A percentile compares a stretch with the other conserved stretches of the same genome.
Evolutionary conservation across 2,329 filamentous ascomycete genomes (phyloP).

Genomic region (Fusarium paranaense): DNA sequence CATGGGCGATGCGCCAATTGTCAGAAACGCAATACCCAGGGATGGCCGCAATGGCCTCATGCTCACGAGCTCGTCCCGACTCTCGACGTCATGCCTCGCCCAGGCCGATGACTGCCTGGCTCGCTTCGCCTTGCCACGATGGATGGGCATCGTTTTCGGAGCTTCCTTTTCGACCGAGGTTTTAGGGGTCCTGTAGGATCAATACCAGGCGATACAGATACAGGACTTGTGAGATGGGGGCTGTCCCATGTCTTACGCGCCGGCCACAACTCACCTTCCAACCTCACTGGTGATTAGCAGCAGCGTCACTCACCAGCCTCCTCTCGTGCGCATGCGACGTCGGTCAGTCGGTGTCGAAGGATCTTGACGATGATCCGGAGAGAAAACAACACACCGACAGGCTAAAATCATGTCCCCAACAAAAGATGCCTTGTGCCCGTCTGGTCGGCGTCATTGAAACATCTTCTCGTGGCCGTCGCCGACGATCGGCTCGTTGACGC

Average conservation of each 20-base stretch:
- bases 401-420: slow-evolving; percentile 21
- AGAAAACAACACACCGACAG: slow-evolving; percentile 20
- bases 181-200: slow-evolving; percentile 23
- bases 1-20: slow-evolving; percentile 28
- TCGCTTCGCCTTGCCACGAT: slow-evolving; percentile 15
- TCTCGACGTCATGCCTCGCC: slow-evolving; percentile 33
- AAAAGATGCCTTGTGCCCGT: slow-evolving; percentile 6
- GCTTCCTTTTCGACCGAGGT: slow-evolving; percentile 33
- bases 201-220: slow-evolving; percentile 7
- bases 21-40: slow-evolving; percentile 5
- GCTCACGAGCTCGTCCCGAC: slow-evolving; percentile 13
- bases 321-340: slow-evolving; percentile 8
- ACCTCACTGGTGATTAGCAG: slow-evolving; percentile 17
- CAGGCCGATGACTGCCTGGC: slow-evolving; percentile 13
- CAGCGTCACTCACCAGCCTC: slow-evolving; percentile 16
- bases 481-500: slow-evolving; percentile 34
- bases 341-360: slow-evolving; percentile 14
- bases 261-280: slow-evolving; percentile 20
- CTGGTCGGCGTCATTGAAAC: slow-evolving; percentile 10
- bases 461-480: slow-evolving; percentile 2
- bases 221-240: slow-evolving; percentile 17
- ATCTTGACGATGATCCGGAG: slow-evolving; percentile 33
- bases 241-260: slow-evolving; percentile 21
- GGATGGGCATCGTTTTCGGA: slow-evolving; percentile 16
- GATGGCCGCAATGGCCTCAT: slow-evolving; percentile 17